phyloP scores from a whole-genome alignment of 305 asterid species.

The Ajuga reptans region DNA sequence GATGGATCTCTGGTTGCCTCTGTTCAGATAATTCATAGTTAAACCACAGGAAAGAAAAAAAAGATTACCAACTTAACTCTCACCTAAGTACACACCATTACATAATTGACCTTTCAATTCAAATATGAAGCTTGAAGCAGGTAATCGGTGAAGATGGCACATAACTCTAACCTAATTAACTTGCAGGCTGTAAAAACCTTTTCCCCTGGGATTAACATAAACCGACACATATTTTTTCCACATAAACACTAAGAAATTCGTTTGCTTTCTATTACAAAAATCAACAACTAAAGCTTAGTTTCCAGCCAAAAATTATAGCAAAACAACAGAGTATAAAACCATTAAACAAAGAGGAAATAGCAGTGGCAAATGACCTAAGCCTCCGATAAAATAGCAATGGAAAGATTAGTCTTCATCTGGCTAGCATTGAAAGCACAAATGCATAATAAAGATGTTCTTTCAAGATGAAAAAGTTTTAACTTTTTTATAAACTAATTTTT shows the following conservation, averaged over 20 bases:
- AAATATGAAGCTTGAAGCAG: background rate
- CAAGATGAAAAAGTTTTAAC: too few species aligned
- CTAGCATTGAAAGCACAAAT: background rate
- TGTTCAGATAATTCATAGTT: conserved; percentile 33
- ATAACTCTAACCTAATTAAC: background rate
- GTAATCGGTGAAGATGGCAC: background rate
- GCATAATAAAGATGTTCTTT: background rate
- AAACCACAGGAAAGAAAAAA: conserved; percentile 16
- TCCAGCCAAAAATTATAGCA: background rate
- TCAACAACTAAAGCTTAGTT: background rate
- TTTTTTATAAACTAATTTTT: too few species aligned
- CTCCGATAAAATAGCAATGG: background rate
- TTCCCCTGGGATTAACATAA: background rate
- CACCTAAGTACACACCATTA: background rate
- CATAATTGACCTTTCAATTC: background rate
- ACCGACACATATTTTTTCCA: background rate
- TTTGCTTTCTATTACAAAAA: background rate
- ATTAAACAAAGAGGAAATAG: background rate
- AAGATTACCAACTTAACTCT: background rate
- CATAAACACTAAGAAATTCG: background rate
- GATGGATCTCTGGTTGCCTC: conserved; percentile 98
- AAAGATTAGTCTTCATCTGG: too few species aligned
- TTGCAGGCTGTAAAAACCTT: background rate
- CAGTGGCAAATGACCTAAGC: background rate
- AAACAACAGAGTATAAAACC: background rate